Base-by-base conservation (phyloP, 768 basidiomycete genomes). In the Termitomyces sp. region DNA sequence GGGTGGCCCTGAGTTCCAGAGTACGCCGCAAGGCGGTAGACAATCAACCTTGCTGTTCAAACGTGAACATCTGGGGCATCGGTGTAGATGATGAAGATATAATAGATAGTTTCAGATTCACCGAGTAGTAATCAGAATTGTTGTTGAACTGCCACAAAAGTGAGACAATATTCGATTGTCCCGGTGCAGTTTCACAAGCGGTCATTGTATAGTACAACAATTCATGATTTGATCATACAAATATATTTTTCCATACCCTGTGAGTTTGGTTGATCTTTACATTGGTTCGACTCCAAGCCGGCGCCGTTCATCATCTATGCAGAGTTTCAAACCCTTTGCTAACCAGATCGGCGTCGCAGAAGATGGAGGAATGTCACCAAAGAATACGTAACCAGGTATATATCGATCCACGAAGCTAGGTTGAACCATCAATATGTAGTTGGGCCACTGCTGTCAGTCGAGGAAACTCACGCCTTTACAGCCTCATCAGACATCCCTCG, bases 381-480 rank as follows among this genome's bases (percentile, higher is more conserved):
- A 98, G 67, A 95, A 88, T 59, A 96, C 85, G 66, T 97, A 98
- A 3, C 90, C 92, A 1, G 94, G 94, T 63, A 98, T 94, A 70
- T 97, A 97, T 4, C 95, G 85, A 70, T 94, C 90, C 6, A 95
- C 85, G 67, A 96, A 96, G 36, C 90, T 92, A 66, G 36, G 26
- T 43, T 30, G 5, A 54, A 22, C 52, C 48, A 57, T 51, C 24
- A 59, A 50, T 56, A 40, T 60, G 47, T 40, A 30, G 53, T 43
- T 36, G 54, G 45, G 54, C 9, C n/a, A 43, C 35, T n/a, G 26
- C 40, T 32, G 35, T 35, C 32, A 11, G 14, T 45, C 26, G 45
- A 38, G 55, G 26, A 61, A 79, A 79, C 75, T 66, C 64, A 85
- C 86, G 63, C 86, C 83, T 77, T 94, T 71, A 82, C 80, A 24